Evolutionary conservation across 2,329 filamentous ascomycete species (phyloP), one percentile per base, ranked within the genome.

Genomic region (Hypoxylon sp.): DNA sequence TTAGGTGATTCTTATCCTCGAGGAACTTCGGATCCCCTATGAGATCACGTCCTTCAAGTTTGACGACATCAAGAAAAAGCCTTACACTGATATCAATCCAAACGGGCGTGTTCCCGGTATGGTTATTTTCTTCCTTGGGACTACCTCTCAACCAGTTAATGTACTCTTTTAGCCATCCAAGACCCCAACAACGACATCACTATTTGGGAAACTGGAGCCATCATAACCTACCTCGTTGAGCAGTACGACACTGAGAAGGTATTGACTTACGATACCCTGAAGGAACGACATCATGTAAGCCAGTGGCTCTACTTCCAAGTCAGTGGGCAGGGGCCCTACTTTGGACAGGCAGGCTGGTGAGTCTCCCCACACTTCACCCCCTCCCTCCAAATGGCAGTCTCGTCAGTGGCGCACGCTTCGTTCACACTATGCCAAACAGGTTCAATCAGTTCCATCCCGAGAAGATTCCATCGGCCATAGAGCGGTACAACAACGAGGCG

Each of bases 401-500:
- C n/a, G 7, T 17, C 22, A 20, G 17, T 31, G 8, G 2, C 8
- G 8, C 8, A 6, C 20, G 6, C n/a, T 8, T 20, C 8, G 20
- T 11, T 11, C 6, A 44, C 6, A 17, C 51, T 27, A 1, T 42
- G 4, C 4, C 14, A 42, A 14, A 7, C 81, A 85, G 81, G 79
- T 84, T 85, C 73, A 50, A 20, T 8, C 55, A 70, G 0, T 77
- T 77, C 6, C 80, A 83, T 68, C 59, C 74, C 0, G 84, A 86
- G 73, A 80, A 83, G 67, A 3, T 87, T 6, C 79, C 78, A 0
- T 81, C 78, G 4, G 85, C 82, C 7, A 77, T 83, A 14, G 79
- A 83, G 8, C 78, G 85, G 6, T 88, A 87, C 75, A 68, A 69
- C 4, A 79, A 82, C 10, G 5, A 83, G 88, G 74, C 78, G 83